Percentiles rank a stretch among this genome's conserved stretches.
phyloP scores from a whole-genome alignment of 140 eudicot species.

The Cichorium intybus region DNA sequence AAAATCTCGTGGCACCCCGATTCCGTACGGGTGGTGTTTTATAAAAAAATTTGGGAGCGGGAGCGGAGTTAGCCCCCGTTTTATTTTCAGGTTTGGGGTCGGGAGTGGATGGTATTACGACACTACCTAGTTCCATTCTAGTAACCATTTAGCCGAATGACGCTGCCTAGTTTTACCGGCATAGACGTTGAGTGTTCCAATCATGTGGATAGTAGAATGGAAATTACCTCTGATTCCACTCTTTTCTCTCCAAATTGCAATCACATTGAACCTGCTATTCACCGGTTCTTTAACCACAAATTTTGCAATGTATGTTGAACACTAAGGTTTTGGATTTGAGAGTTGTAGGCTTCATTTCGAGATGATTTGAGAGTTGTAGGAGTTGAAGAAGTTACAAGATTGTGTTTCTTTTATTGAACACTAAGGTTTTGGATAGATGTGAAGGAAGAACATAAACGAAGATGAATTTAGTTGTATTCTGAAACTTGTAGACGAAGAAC shows the following conservation, averaged over 20 bases:
- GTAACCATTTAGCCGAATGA: no score
- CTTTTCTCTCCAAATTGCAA: slow-evolving; percentile 85
- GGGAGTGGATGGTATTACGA: no score
- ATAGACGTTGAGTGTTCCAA: no score
- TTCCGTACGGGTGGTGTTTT: no score
- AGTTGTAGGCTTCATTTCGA: slow-evolving; percentile 45
- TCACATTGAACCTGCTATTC: slow-evolving; percentile 85
- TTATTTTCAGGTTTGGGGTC: no score
- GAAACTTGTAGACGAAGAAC: slow-evolving; percentile 42
- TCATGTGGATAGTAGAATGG: no score
- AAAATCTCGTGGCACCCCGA: no score
- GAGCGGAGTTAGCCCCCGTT: no score
- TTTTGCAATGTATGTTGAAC: slow-evolving; percentile 90
- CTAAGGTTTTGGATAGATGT: slow-evolving; percentile 27
- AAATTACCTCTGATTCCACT: slow-evolving; percentile 84
- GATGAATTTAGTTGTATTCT: slow-evolving; percentile 50
- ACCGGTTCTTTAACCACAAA: slow-evolving; percentile 75
- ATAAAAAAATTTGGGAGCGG: no score
- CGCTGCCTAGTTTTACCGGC: no score
- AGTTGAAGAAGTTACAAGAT: slow-evolving; percentile 34
- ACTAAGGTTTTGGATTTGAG: slow-evolving; percentile 71
- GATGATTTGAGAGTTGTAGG: slow-evolving; percentile 39
- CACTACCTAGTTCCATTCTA: no score
- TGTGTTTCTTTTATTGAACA: slow-evolving; percentile 30
- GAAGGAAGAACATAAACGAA: slow-evolving; percentile 30